phyloP scores from a whole-genome alignment of 805 yeast genomes.

The Cephaloascus albidus region DNA sequence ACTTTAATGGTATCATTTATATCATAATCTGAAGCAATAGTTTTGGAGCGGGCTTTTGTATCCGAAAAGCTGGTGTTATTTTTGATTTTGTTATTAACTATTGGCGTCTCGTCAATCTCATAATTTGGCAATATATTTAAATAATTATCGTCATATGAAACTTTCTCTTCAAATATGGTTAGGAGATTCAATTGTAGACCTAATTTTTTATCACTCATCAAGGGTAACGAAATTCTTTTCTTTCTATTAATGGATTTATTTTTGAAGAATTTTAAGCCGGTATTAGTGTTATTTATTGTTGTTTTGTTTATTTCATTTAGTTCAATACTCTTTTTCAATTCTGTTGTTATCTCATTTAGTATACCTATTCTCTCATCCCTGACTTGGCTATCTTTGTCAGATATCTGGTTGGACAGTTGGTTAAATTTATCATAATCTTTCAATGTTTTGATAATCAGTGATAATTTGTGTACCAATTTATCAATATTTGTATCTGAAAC shows the following conservation, averaged over 20 bases:
- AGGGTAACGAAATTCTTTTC: constrained; percentile 12
- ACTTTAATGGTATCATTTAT: not conserved
- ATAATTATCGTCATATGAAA: constrained; percentile 17
- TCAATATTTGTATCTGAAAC: not conserved
- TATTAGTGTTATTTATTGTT: constrained; percentile 3
- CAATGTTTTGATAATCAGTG: not conserved
- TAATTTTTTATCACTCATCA: constrained; percentile 16
- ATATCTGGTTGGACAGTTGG: not conserved
- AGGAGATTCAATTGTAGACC: constrained; percentile 27
- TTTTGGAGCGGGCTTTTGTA: no score
- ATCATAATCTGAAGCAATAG: no score
- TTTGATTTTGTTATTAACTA: not conserved
- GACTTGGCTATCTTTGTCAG: not conserved
- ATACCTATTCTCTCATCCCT: not conserved
- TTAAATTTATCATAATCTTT: not conserved
- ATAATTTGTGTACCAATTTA: not conserved
- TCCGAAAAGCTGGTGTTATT: not conserved
- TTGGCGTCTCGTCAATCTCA: not conserved
- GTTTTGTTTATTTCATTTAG: not conserved
- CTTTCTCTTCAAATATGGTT: constrained; percentile 23
- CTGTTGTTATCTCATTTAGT: not conserved
- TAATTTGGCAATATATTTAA: constrained; percentile 10
- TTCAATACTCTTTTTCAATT: not conserved
- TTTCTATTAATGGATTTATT: constrained; percentile 12
- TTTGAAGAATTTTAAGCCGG: constrained; percentile 23